Evolutionary conservation across 441 rosid species (phyloP).

Genomic region (Daphne laureola): DNA sequence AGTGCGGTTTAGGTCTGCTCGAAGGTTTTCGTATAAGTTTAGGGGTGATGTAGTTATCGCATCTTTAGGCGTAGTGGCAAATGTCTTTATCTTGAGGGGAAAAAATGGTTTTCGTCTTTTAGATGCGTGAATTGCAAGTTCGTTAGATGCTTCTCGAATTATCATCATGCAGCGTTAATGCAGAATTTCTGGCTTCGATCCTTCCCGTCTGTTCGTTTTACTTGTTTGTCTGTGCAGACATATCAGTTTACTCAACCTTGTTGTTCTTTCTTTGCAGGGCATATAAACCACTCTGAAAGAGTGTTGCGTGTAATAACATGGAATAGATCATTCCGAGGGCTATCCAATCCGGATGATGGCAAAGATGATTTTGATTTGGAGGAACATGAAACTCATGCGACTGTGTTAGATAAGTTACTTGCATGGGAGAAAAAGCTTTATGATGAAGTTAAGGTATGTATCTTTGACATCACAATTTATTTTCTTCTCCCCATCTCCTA

Average conservation of each 20-base stretch:
- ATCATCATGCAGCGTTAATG: too few species aligned
- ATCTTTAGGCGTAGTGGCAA: too few species aligned
- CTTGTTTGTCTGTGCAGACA: too few species aligned
- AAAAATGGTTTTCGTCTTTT: too few species aligned
- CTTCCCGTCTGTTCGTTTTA: too few species aligned
- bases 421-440: constrained; percentile 98
- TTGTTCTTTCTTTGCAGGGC: constrained; percentile 37
- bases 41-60: too few species aligned
- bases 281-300: constrained; percentile 82
- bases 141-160: too few species aligned
- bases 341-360: constrained; percentile 38
- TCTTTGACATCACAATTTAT: background rate
- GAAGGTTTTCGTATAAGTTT: too few species aligned
- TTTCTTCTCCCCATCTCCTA: background rate
- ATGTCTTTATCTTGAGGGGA: too few species aligned
- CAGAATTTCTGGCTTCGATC: too few species aligned
- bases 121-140: too few species aligned
- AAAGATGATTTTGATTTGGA: constrained; percentile 70
- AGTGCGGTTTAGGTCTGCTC: too few species aligned
- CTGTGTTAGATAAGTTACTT: constrained; percentile 85
- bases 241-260: background rate
- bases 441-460: constrained; percentile 85
- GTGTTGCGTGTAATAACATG: constrained; percentile 94
- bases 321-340: constrained; percentile 80
- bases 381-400: constrained; percentile 86